Evolutionary conservation across 192 early-diverging fungal species (phyloP), one percentile per base, ranked within the genome.

Genomic region (Coemansia sp.): DNA sequence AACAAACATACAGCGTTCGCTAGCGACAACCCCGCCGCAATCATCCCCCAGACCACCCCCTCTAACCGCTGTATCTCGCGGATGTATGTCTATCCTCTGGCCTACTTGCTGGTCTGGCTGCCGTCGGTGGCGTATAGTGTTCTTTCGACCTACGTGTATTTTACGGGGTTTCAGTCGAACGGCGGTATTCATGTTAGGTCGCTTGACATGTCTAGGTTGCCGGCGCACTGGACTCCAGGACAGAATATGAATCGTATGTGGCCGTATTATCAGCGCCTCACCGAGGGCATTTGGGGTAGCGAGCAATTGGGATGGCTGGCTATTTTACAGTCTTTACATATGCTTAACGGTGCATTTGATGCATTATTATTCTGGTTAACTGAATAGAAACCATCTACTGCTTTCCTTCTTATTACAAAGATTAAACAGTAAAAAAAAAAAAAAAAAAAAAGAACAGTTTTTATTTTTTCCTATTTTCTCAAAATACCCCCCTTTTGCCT

Each of bases 11-110:
- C 42, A 20, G 42, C n/a, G n/a, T n/a, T n/a, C n/a, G n/a, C n/a
- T n/a, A n/a, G n/a, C n/a, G n/a, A n/a, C n/a, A n/a, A n/a, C n/a
- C n/a, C n/a, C n/a, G n/a, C n/a, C n/a, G n/a, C n/a, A n/a, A n/a
- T n/a, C n/a, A n/a, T n/a, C n/a, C n/a, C n/a, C n/a, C n/a, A n/a
- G n/a, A n/a, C n/a, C n/a, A n/a, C n/a, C n/a, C n/a, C n/a, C n/a
- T n/a, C n/a, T 20, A 20, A 40, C n/a, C 48, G 21, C 18, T 28
- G 9, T 9, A 36, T 76, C 16, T 82, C 79, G 11, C 63, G 79
- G 23, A 61, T 82, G 1, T 82, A 64, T n/a, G 73, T 82, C 2
- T 82, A 82, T 21, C 79, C 79, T 21, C 65, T 82, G 14, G 74
- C 71, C 1, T 72, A 82, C 37, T 21, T 66, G n/a, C 36, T 62